These are phyloP conservation scores for Mycena indigotica DNA, from an alignment of 768 basidiomycete species.

Conservation along the genomic window DNA sequence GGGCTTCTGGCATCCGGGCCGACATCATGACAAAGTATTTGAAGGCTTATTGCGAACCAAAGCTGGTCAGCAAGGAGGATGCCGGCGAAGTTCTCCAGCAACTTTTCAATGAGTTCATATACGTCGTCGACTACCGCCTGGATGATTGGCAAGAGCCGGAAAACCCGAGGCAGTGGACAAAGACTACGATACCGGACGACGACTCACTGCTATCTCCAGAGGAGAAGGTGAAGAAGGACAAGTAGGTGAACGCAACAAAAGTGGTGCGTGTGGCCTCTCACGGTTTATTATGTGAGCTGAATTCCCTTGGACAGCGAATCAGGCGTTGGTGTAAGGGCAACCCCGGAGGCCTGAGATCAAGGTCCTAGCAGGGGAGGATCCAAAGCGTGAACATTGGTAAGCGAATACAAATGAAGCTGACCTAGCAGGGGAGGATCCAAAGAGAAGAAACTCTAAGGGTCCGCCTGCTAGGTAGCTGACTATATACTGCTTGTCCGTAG, in stretches of 20 bases:
- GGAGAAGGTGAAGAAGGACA: background rate
- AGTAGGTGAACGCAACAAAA: too few relatives aligned
- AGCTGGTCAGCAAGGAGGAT: background rate
- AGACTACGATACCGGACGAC: background rate
- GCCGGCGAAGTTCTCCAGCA: background rate
- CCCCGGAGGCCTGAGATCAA: too few relatives aligned
- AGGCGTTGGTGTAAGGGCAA: background rate
- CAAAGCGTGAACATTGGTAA: too few relatives aligned
- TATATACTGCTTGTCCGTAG: too few relatives aligned
- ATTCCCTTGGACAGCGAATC: background rate
- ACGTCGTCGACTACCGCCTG: background rate
- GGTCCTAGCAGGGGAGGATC: too few relatives aligned
- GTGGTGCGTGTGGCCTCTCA: too few relatives aligned
- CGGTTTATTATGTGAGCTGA: background rate
- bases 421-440: too few relatives aligned
- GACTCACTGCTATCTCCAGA: background rate
- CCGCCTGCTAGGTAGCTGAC: too few relatives aligned
- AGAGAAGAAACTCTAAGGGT: too few relatives aligned
- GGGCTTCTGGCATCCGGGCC: background rate
- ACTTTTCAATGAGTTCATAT: background rate
- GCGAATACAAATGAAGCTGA: too few relatives aligned
- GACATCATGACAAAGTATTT: background rate
- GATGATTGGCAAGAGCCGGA: background rate
- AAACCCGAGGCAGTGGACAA: background rate
- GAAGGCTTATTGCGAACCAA: background rate